phyloP scores from a whole-genome alignment of 169 alveolate genomes.

The Blepharisma undulans region DNA sequence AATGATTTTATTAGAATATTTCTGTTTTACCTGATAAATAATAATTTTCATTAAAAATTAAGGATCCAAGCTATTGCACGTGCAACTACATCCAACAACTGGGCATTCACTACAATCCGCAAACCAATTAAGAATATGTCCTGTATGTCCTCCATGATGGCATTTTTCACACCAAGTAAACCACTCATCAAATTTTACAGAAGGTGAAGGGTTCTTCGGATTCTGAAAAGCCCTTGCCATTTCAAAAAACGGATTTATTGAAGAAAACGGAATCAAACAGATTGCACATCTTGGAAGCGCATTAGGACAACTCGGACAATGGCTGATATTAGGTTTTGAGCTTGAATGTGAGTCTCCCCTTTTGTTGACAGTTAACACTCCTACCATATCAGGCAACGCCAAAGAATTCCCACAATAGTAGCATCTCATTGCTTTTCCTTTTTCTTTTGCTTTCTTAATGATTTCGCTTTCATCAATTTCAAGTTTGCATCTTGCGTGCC shows the following conservation, averaged over 20 bases:
- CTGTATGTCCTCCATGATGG: constrained; percentile 39
- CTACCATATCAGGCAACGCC: neutral
- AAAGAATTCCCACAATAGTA: neutral
- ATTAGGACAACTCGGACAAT: constrained; percentile 22
- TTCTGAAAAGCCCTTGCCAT: neutral
- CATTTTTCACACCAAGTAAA: constrained; percentile 40
- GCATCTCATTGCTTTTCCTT: constrained; percentile 1
- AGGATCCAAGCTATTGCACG: neutral
- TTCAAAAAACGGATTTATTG: neutral
- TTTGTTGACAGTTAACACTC: neutral
- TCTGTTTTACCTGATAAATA: neutral
- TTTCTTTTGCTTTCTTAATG: neutral
- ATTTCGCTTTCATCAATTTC: constrained; percentile 32
- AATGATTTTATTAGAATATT: neutral
- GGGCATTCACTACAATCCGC: constrained; percentile 8
- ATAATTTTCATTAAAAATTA: neutral
- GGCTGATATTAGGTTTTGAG: neutral
- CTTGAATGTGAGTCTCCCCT: neutral
- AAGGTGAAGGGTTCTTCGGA: neutral
- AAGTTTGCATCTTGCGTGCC: constrained; percentile 7
- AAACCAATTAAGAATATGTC: constrained; percentile 30
- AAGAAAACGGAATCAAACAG: constrained; percentile 19
- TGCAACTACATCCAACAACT: constrained; percentile 28
- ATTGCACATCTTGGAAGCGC: constrained; percentile 27
- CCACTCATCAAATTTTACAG: constrained; percentile 36